Conservation (phyloP, 2,329 filamentous ascomycete species). For the Colletotrichum abscissum region DNA sequence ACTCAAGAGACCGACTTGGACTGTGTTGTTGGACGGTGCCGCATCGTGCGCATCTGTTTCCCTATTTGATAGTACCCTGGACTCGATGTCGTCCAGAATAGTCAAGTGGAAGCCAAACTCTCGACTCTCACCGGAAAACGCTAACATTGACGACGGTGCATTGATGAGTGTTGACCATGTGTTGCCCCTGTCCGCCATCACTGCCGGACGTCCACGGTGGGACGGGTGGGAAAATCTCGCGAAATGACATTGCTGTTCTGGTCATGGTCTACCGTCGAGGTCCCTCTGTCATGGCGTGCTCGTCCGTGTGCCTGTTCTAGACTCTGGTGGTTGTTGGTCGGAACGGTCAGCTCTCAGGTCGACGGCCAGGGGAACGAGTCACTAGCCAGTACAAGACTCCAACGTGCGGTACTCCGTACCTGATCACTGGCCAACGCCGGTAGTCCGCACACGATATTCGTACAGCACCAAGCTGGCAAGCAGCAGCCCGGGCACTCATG, state of each 20-base stretch:
- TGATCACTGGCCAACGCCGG: not conserved
- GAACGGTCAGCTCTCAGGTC: not conserved
- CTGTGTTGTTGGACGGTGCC: not conserved
- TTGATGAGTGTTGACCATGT: not conserved
- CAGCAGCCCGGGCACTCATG: not conserved
- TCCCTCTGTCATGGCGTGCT: constrained; percentile 6
- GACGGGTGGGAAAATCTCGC: constrained; percentile 11
- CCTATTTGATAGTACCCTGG: not conserved
- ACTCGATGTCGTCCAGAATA: not conserved
- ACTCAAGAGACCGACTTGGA: too few species aligned
- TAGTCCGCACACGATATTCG: too few species aligned
- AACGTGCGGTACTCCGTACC: not conserved
- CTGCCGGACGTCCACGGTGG: constrained; percentile 2
- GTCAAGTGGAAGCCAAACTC: not conserved
- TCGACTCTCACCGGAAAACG: constrained; percentile 15
- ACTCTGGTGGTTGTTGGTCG: not conserved
- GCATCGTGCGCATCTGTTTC: not conserved
- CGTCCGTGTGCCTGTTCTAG: not conserved
- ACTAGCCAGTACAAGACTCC: not conserved
- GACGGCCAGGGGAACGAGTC: not conserved
- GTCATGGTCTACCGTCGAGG: constrained; percentile 32
- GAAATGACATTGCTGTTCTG: constrained; percentile 35
- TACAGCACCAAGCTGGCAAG: not conserved
- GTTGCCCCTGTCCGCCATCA: not conserved
- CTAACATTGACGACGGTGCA: constrained; percentile 5